Evolutionary conservation across 768 basidiomycete species (phyloP), one percentile per base, ranked within the genome.

Genomic region (Mycena haematopus): DNA sequence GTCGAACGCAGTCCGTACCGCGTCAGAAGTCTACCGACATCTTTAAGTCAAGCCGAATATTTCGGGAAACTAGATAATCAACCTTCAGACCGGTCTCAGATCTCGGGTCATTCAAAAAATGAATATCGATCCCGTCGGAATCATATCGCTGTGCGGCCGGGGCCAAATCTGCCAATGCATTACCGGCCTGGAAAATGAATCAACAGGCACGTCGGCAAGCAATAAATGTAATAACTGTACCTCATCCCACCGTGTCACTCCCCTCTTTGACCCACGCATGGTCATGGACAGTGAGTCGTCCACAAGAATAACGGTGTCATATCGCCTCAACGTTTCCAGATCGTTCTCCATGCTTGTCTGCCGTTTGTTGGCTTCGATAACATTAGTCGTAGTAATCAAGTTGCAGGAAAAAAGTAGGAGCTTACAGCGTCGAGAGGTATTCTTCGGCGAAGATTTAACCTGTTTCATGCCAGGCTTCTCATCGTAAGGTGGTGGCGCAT

Each of bases 201-300:
- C 17, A 49, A 14, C 35, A 17, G 38, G 14, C 52, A 25, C 15
- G 45, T 51, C 35, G 29, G 17, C 25, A 42, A 15, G 9, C 9
- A 31, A 31, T 31, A 31, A 31, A 31, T n/a, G n/a, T n/a, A n/a
- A 31, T 31, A 31, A 21, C 17, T 4, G 40, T 35, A 86, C 86
- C 76, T 86, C 84, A 8, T 60, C 47, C 88, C 88, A 89, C 8
- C 75, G 74, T 1, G 54, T 44, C 3, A 78, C 80, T n/a, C 65
- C 52, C 21, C 29, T 63, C 44, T 56, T 63, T 11, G 54, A 63
- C 1, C 65, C 65, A 42, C 50, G 50, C 15, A 44, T 24, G 13
- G 36, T 61, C 87, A 89, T 89, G 1, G 86, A 87, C 3, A 70
- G 70, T 9, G 87, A 88, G 71, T 89, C 87, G 71, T 87, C 86